These are phyloP conservation scores for Wickerhamomyces sp. DNA, from an alignment of 1,139 yeast genomes.

Conservation along the genomic window DNA sequence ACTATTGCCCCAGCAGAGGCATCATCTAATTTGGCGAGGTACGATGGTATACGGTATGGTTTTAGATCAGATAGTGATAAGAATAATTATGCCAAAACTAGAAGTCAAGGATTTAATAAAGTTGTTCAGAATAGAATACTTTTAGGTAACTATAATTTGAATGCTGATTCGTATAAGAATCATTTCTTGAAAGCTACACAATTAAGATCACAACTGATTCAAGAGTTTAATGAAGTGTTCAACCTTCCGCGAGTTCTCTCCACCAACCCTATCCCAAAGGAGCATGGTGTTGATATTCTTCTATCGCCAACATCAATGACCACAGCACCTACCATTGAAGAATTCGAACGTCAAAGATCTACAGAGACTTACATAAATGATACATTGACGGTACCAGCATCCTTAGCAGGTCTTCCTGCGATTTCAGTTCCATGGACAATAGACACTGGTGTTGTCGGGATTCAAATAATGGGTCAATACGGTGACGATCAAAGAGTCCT, in stretches of 20 bases:
- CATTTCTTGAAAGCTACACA: constrained; percentile 76
- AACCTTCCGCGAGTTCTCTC: constrained; percentile 42
- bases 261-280: constrained; percentile 10
- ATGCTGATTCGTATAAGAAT: constrained; percentile 67
- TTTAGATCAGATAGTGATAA: constrained; percentile 39
- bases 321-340: constrained; percentile 50
- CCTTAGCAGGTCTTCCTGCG: constrained; percentile 88
- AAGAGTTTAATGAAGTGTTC: constrained; percentile 66
- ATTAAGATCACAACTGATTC: constrained; percentile 53
- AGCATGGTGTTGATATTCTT: constrained; percentile 59
- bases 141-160: constrained; percentile 81
- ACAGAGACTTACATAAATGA: constrained; percentile 74
- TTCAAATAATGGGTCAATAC: constrained; percentile 82
- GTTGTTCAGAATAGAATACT: constrained; percentile 83
- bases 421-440: constrained; percentile 59
- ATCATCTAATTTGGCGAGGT: constrained; percentile 83
- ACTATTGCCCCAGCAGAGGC: constrained; percentile 93
- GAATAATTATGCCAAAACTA: constrained; percentile 49
- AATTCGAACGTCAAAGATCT: constrained; percentile 41
- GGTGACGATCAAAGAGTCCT: constrained; percentile 73
- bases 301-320: constrained; percentile 69
- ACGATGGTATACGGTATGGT: constrained; percentile 89
- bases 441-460: constrained; percentile 48
- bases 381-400: constrained; percentile 83
- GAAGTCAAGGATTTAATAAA: constrained; percentile 64